Evolutionary conservation across 2,329 filamentous ascomycete genomes (phyloP), one percentile per base, ranked within the genome.

Genomic region (Apiospora kogelbergensis): DNA sequence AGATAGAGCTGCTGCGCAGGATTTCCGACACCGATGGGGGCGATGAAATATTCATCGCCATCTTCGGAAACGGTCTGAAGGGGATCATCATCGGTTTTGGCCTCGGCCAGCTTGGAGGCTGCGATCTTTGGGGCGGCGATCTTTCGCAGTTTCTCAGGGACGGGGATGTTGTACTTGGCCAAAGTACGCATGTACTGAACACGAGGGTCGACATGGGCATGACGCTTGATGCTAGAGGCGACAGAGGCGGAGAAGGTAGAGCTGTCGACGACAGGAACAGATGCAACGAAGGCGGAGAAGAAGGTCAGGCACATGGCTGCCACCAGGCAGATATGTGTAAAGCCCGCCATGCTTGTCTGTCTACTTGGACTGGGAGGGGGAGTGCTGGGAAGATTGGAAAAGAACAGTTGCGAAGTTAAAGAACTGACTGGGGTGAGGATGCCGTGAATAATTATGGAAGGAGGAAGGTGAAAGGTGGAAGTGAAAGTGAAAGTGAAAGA

Each of bases 1-100:
- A 88, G 74, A 63, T 81, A 82, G 53, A 87, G 68, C 6, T 75
- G 78, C 70, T 88, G 85, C 0, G 83, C 80, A 0, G 85, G 85
- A 17, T 78, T 84, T 11, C 85, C 85, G 63, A 88, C 74, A 65
- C 81, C 75, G 33, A 85, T 73, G 37, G 85, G 80, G 40, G 81
- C 79, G 33, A 84, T 75, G 76, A 80, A 85, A 67, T 83, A 77
- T 67, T 82, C 75, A 71, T 85, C 84, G 24, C 77, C 80, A 24
- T 79, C 77, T 30, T 83, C 74, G 1, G 82, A 78, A 60, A 76
- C 70, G 3, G 82, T 79, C 22, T 78, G 74, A 15, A 80, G 75
- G 33, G 33, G 33, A 5, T 73, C 71, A 5, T 78, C 77, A 69
- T 78, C 80, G 81, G 42, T 10, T 4, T 37, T 20, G 37, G 42